Evolutionary conservation across 257 asterid genomes (phyloP), one percentile per base, ranked within the genome.

Genomic region (Salvia miltiorrhiza): DNA sequence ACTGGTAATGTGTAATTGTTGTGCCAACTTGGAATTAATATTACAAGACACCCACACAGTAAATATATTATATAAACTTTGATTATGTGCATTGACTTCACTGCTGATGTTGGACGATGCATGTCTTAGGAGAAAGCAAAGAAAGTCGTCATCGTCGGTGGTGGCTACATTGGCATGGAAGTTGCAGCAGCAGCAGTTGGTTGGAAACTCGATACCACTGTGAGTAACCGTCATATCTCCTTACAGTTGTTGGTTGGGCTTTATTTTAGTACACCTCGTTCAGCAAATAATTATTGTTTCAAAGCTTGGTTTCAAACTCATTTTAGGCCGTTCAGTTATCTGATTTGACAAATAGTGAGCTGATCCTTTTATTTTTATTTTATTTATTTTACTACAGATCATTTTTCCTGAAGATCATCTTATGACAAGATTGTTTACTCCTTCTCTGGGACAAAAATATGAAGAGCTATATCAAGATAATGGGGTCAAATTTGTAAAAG

Each of bases 151-250:
- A 84, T 93, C 11, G 88, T 93, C 73, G 98, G 98, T 64, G 98
- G 98, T 80, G 98, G 98, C 77, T 93, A 93, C 77, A 93, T 93
- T 57, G 98, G 98, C 82, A 93, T 93, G 98, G 98, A 93, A 81
- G 95, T 93, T 72, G 97, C 98, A 47, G 97, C 98, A 70, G 98
- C 98, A 73, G 86, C 95, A 16, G 92, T 78, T 73, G 97, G 83
- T 53, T 93, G 98, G 98, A 90, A 90, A 20, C 95, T 90, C 59
- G 98, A 93, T 79, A 93, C 98, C 43, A 90, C 97, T 23, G 98
- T 92, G 77, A 80, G 95, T 78, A 9, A 37, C 70, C 59, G 45
- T 49, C 66, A 32, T 56, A 60, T 28, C 44, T 69, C 59, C 74
- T 35, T 61, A 23, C 2, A 49, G 0, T 45, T 53, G 48, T 13